Conservation (phyloP, 495 filamentous ascomycete genomes). For the Physcia stellaris region DNA sequence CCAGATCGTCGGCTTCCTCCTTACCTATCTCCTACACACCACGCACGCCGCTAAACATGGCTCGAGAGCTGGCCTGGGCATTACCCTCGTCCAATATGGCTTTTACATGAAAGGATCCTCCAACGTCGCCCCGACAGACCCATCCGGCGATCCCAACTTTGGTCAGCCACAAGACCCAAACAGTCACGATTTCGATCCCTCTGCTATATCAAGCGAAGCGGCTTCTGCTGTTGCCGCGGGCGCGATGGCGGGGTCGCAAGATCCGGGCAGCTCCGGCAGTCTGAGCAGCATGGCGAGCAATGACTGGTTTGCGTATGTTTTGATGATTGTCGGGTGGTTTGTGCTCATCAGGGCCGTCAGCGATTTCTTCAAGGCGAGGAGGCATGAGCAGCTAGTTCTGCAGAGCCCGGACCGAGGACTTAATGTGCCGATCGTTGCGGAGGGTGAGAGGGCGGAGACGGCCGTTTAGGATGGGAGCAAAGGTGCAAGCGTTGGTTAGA, state of each 20-base stretch:
- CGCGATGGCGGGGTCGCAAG: slow-evolving; percentile 6
- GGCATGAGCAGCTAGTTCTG: slow-evolving; percentile 83
- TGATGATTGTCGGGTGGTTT: slow-evolving; percentile 99
- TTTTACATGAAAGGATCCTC: slow-evolving; percentile 70
- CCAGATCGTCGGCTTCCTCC: slow-evolving; percentile 88
- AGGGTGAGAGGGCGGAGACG: slow-evolving; percentile 68
- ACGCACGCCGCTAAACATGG: slow-evolving; percentile 97
- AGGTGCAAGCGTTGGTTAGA: too few relatives aligned
- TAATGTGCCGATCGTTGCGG: slow-evolving; percentile 74
- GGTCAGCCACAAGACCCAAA: slow-evolving; percentile 64
- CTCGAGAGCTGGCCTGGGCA: slow-evolving; percentile 82
- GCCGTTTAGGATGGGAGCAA: too few relatives aligned
- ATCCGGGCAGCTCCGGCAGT: slow-evolving; percentile 22
- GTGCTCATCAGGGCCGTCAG: slow-evolving; percentile 81
- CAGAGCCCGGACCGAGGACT: slow-evolving; percentile 89
- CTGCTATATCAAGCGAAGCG: slow-evolving; percentile 35
- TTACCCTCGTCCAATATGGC: slow-evolving; percentile 91
- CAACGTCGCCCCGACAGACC: slow-evolving; percentile 32
- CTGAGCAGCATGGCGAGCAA: slow-evolving; percentile 44
- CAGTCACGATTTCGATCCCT: slow-evolving; percentile 74
- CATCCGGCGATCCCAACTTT: slow-evolving; percentile 35
- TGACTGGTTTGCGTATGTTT: slow-evolving; percentile 81
- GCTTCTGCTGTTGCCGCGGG: slow-evolving; percentile 23
- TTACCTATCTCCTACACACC: slow-evolving; percentile 95
- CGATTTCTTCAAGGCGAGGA: slow-evolving; percentile 73